A percentile compares a stretch with the other conserved stretches of the same genome.
Conservation (phyloP, 1,284 basidiomycete species). For the Limonomyces culmigenus region DNA sequence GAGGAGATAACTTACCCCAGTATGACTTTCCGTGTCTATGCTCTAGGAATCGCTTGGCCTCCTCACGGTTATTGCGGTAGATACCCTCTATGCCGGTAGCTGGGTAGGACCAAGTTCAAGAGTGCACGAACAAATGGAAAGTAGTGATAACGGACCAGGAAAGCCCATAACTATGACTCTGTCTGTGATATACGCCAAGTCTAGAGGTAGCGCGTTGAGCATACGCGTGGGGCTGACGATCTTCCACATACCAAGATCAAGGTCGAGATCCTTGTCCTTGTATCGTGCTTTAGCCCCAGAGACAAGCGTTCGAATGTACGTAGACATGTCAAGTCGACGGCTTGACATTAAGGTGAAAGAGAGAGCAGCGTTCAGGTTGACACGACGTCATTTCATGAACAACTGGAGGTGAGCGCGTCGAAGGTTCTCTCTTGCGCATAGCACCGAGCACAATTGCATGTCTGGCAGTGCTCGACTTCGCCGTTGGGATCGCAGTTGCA, state of each 20-base stretch:
- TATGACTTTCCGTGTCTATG: slow-evolving; percentile 60
- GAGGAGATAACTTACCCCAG: too few relatives aligned
- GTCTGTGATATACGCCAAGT: slow-evolving; percentile 74
- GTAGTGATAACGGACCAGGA: too few relatives aligned
- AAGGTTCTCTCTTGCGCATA: not conserved
- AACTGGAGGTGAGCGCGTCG: not conserved
- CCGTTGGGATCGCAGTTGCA: not conserved
- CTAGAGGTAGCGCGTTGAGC: slow-evolving; percentile 16
- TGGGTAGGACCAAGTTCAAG: too few relatives aligned
- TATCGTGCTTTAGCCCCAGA: slow-evolving; percentile 70
- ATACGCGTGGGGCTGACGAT: not conserved
- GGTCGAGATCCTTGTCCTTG: slow-evolving; percentile 45
- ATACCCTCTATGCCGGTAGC: slow-evolving; percentile 65
- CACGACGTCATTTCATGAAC: slow-evolving; percentile 13
- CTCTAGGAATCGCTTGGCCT: slow-evolving; percentile 66
- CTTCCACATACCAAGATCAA: slow-evolving; percentile 40
- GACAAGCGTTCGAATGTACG: slow-evolving; percentile 46
- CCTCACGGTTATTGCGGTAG: slow-evolving; percentile 68
- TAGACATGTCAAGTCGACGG: too few relatives aligned
- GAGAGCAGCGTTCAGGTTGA: too few relatives aligned
- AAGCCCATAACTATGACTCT: slow-evolving; percentile 78
- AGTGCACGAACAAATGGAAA: too few relatives aligned
- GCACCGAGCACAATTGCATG: too few relatives aligned
- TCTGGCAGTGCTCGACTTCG: too few relatives aligned
- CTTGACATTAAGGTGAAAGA: too few relatives aligned